A percentile compares a stretch with the other conserved stretches of the same genome.
Evolutionary conservation across 345 rosid species (phyloP).

Genomic region (Geranium rotundifolium): DNA sequence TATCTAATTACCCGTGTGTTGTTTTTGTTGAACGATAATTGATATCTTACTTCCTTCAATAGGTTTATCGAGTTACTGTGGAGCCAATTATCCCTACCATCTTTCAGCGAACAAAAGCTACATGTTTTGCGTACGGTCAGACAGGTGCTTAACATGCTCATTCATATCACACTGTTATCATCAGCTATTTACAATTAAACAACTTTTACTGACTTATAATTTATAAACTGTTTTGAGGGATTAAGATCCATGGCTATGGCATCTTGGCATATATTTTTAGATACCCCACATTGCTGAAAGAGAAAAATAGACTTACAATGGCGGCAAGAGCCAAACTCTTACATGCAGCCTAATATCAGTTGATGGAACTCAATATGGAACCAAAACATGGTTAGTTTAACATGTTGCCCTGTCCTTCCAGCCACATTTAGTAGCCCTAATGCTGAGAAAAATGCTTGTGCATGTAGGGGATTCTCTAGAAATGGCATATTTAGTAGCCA

Average conservation of each 20-base stretch:
- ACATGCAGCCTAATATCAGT: too few species aligned
- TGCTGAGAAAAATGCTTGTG: too few species aligned
- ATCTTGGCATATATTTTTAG: background rate
- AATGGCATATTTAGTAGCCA: too few species aligned
- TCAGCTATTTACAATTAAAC: background rate
- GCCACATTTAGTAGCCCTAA: too few species aligned
- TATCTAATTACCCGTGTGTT: background rate
- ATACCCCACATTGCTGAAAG: too few species aligned
- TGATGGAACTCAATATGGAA: too few species aligned
- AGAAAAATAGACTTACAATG: too few species aligned
- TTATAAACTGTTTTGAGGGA: slow-evolving; percentile 1
- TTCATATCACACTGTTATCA: background rate
- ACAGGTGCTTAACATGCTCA: slow-evolving; percentile 44
- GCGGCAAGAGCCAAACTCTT: too few species aligned
- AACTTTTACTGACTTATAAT: background rate
- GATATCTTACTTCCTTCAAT: slow-evolving; percentile 14
- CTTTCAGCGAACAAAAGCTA: slow-evolving; percentile 92
- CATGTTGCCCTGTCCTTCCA: too few species aligned
- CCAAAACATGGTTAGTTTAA: too few species aligned
- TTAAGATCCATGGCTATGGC: background rate
- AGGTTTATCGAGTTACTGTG: slow-evolving; percentile 83
- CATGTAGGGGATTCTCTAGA: too few species aligned
- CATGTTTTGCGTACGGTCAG: slow-evolving; percentile 99
- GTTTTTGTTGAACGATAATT: slow-evolving; percentile 9
- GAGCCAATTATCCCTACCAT: slow-evolving; percentile 90